Conservation (phyloP, 306 rosid species). For the Cucurbita ficifolia region DNA sequence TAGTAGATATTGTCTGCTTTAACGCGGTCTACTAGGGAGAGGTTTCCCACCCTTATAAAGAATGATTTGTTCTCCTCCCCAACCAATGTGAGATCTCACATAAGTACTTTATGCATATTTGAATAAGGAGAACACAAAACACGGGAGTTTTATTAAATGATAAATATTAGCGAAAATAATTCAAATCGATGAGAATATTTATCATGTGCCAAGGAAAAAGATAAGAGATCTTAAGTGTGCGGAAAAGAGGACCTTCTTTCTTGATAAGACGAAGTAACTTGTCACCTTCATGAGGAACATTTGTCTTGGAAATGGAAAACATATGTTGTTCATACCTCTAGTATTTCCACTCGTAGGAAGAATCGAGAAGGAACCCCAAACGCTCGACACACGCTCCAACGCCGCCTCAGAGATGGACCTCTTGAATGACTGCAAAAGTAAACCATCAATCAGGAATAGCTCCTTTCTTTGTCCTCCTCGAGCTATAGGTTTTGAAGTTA, state of each 20-base stretch:
- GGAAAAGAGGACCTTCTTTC: not conserved
- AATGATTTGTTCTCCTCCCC: too few species aligned
- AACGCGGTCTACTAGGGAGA: too few species aligned
- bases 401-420: conserved; percentile 69
- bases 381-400: conserved; percentile 43
- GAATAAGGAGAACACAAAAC: not conserved
- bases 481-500: not conserved
- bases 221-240: not conserved
- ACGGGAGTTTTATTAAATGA: not conserved
- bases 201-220: not conserved
- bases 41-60: too few species aligned
- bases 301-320: not conserved
- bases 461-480: not conserved
- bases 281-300: not conserved
- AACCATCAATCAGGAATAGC: conserved; percentile 13
- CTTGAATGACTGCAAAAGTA: conserved; percentile 34
- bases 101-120: not conserved
- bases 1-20: too few species aligned
- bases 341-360: conserved; percentile 43
- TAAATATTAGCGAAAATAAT: not conserved
- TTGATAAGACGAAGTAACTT: not conserved
- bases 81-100: too few species aligned
- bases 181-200: not conserved
- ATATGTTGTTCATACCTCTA: conserved; percentile 34
- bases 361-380: conserved; percentile 52